phyloP scores from a whole-genome alignment of 2,329 filamentous ascomycete species.

The Arthrobotrys sinensis region DNA sequence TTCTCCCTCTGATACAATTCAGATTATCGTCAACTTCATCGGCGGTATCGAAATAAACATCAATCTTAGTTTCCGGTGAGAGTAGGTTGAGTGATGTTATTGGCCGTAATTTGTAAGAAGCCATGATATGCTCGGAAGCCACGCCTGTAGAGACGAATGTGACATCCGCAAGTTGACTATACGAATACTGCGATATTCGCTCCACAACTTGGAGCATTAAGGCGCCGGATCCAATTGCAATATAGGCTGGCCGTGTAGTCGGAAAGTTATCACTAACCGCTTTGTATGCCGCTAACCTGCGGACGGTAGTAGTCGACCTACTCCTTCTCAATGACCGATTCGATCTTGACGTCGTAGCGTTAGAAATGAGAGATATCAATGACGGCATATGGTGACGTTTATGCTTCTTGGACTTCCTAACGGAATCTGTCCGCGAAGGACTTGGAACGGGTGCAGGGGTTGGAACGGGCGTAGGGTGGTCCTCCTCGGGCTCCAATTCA shows the following conservation, averaged over 20 bases:
- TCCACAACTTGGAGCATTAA: constrained; percentile 50
- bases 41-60: constrained; percentile 95
- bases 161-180: constrained; percentile 33
- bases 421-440: constrained; percentile 7
- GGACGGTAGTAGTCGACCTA: constrained; percentile 22
- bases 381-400: constrained; percentile 11
- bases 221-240: constrained; percentile 50
- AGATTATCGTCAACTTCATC: constrained; percentile 96
- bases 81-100: constrained; percentile 43
- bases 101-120: constrained; percentile 42
- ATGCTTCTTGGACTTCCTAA: constrained; percentile 20
- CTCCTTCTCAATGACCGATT: constrained; percentile 12
- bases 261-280: constrained; percentile 56
- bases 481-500: constrained; percentile 7
- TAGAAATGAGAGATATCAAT: constrained; percentile 40
- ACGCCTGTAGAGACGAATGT: constrained; percentile 53
- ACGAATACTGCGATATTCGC: constrained; percentile 33
- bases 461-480: neutral
- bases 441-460: constrained; percentile 25
- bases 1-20: constrained; percentile 90
- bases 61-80: constrained; percentile 75
- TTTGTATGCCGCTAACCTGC: constrained; percentile 40
- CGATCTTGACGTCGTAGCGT: constrained; percentile 11
- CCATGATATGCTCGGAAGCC: constrained; percentile 56
- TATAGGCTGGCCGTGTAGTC: constrained; percentile 38